Base-by-base conservation (phyloP, 1,139 yeast species). In the Debaryomyces robertsiae region DNA sequence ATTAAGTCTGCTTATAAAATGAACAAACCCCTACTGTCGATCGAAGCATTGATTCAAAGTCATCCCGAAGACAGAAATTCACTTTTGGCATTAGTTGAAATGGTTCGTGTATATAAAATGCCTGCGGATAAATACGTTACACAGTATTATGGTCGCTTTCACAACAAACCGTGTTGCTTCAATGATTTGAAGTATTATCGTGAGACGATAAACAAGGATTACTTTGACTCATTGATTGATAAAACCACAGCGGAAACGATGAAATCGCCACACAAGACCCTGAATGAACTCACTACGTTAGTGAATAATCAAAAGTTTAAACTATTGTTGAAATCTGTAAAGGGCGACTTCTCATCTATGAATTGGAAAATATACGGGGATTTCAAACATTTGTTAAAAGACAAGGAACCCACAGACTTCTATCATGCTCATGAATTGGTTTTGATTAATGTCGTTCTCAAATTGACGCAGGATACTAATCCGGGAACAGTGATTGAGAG, bases 351-450 rank as follows among this genome's bases (percentile, higher is more conserved):
- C 54, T 42, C 55, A 40, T 25, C 42, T 1, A 48, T 53, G 0
- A 65, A 73, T 42, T 61, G 78, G 52, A 42, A 49, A 4, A 57
- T 67, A 13, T 79, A 74, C 53, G 56, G 60, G 30, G 46, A 47
- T 23, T 60, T 65, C 37, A 54, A 53, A 31, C 54, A 50, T 9
- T 54, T 61, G 30, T 60, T 69, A 27, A 36, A 59, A 2, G 56
- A 52, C 2, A 75, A 80, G 46, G 67, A 69, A 18, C 73, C 70
- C 13, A 82, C 82, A 30, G 93, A 85, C 52, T 81, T 81, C 52
- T 81, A 77, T 52, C 63, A 79, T 4, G 86, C 85, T 3, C 81
- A 81, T 49, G 94, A 86, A 43, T 69, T 84, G 38, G 56, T 84
- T 3, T 61, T 86, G 7, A 55, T 83, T 37, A 76, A 82, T 2